Percentiles rank a stretch among this genome's conserved stretches.
These are phyloP conservation scores for Paramecium sonneborni DNA, from an alignment of 73 alveolate species.

Conservation along the genomic window DNA sequence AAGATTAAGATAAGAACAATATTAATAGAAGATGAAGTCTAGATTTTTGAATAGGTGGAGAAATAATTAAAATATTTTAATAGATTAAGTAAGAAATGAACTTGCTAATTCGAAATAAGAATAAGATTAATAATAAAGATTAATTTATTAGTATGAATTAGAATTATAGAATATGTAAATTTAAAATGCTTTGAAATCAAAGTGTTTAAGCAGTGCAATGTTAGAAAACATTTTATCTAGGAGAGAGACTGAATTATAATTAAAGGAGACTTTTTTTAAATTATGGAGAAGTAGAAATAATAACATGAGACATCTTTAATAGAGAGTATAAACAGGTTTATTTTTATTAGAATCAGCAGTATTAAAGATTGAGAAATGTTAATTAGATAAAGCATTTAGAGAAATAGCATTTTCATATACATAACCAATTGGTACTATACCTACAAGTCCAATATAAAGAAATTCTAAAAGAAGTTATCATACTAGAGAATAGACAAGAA, in stretches of 20 bases:
- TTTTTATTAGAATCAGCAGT: neutral
- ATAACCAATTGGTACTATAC: neutral
- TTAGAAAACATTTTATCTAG: neutral
- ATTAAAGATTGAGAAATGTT: neutral
- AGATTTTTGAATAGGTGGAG: slow-evolving; percentile 26
- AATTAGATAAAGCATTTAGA: slow-evolving; percentile 27
- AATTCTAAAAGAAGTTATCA: slow-evolving; percentile 13
- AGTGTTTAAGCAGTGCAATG: neutral
- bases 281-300: neutral
- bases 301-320: neutral
- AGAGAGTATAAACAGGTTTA: neutral
- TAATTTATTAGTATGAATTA: neutral
- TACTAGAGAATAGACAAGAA: slow-evolving; percentile 35
- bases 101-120: neutral
- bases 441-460: neutral
- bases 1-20: neutral
- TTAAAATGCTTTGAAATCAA: slow-evolving; percentile 42
- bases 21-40: neutral
- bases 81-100: neutral
- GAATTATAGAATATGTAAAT: neutral
- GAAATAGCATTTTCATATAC: slow-evolving; percentile 25
- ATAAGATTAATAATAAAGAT: neutral
- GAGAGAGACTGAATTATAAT: neutral
- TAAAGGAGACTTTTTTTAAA: neutral
- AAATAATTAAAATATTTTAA: neutral